Evolutionary conservation across 768 basidiomycete genomes (phyloP).

Genomic region (Leccinum variicolor): DNA sequence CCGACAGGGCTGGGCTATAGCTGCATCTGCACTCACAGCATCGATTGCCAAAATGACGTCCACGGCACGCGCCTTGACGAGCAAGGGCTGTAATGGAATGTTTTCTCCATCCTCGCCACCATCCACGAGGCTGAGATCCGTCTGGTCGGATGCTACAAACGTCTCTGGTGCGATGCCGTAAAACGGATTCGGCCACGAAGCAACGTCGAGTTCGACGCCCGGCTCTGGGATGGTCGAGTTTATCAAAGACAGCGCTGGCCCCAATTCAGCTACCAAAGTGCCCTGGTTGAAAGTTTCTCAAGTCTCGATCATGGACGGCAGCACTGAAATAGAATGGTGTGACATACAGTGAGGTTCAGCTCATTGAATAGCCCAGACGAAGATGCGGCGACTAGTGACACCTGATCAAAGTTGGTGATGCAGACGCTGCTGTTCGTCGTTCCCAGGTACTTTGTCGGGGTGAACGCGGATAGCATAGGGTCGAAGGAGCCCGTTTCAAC

Average conservation of each 20-base stretch:
- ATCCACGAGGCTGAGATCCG: constrained; percentile 34
- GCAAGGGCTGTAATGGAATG: constrained; percentile 48
- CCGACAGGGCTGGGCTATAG: neutral
- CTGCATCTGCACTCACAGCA: constrained; percentile 21
- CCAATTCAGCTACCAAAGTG: constrained; percentile 6
- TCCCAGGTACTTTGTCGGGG: constrained; percentile 44
- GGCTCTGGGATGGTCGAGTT: constrained; percentile 23
- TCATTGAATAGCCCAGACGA: constrained; percentile 37
- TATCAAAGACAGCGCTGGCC: constrained; percentile 16
- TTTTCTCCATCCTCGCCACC: constrained; percentile 43
- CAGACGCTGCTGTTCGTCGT: constrained; percentile 32
- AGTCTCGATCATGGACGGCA: neutral
- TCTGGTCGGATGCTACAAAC: constrained; percentile 33
- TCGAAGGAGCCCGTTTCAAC: constrained; percentile 43
- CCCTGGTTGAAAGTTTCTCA: constrained; percentile 2
- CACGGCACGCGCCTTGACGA: constrained; percentile 42
- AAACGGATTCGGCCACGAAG: constrained; percentile 38
- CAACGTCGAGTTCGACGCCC: constrained; percentile 27
- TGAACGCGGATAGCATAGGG: constrained; percentile 43
- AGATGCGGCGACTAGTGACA: constrained; percentile 35
- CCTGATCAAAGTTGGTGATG: constrained; percentile 36
- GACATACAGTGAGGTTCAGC: constrained; percentile 27
- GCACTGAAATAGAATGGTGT: neutral
- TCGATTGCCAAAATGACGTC: constrained; percentile 54
- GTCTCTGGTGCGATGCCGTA: constrained; percentile 31